Evolutionary conservation across 2,329 filamentous ascomycete species (phyloP), one percentile per base, ranked within the genome.

Genomic region (Fusarium sp.): DNA sequence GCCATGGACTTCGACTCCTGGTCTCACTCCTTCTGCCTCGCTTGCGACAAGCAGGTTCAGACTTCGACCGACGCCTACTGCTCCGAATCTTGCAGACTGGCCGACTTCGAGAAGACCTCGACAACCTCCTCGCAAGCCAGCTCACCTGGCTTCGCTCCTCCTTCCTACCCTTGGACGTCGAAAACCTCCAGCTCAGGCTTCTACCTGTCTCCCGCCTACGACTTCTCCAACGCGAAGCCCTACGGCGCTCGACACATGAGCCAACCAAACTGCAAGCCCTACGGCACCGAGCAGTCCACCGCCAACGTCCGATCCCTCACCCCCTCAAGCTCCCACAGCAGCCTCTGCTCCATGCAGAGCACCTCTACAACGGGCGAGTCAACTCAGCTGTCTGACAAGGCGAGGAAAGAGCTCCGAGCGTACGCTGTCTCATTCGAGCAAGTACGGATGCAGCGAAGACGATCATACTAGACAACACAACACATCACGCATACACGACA

Each of bases 361-460:
- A 87, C 86, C 62, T 83, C 88, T 29, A 90, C 89, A 66, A 82
- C 82, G 60, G 87, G 87, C 77, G 90, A 91, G 66, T 82, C 84
- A 25, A 82, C 82, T 50, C 87, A 89, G 57, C 86, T 97, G 74
- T 95, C 95, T 5, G 91, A 94, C 74, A 93, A 93, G 82, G 92
- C 94, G 31, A 91, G 91, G 78, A 91, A 90, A 82, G 95, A 97
- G 82, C 89, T 98, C 38, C 91, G 92, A 80, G 92, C 93, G 76
- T 98, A 98, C 83, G 94, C 94, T 75, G 94, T 93, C 80, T 95
- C 93, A 3, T 98, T 98, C 81, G 95, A 98, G 83, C 93, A 95
- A 75, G 92, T 93, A 67, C 89, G 94, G 71, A 81, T 86, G 64
- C 88, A 90, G 78, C 88, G 89, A 75, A 84, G 89, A 79, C 84